phyloP scores from a whole-genome alignment of 306 rosid genomes.

The Sindora glabra region DNA sequence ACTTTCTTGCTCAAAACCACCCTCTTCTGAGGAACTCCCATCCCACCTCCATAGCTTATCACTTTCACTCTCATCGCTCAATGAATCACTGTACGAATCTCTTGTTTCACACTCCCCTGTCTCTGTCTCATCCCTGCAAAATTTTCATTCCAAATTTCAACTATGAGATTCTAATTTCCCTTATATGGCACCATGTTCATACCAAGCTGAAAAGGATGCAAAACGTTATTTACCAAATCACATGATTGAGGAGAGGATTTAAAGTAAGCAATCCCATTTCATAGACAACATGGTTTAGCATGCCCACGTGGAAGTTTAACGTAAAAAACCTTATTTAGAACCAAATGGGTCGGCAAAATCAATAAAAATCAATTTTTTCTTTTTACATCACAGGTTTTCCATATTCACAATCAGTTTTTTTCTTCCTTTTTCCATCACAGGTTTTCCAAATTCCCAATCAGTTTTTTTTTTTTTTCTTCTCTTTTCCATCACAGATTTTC shows the following conservation, averaged over 20 bases:
- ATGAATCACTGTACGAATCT: conserved; percentile 72
- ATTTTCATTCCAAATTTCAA: not conserved
- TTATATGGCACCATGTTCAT: not conserved
- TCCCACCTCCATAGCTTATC: conserved; percentile 88
- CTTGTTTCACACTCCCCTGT: conserved; percentile 69
- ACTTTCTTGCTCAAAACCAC: conserved; percentile 64
- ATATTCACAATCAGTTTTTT: too few species aligned
- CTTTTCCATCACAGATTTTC: too few species aligned
- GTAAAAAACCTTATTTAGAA: not conserved
- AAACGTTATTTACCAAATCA: not conserved
- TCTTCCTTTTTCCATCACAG: too few species aligned
- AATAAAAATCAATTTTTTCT: not conserved
- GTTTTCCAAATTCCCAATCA: too few species aligned
- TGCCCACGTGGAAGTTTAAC: not conserved
- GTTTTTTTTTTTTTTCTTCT: too few species aligned
- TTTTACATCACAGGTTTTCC: too few species aligned
- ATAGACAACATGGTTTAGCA: not conserved
- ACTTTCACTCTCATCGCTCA: conserved; percentile 72
- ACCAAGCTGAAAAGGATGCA: not conserved
- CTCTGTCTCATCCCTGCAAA: conserved; percentile 68
- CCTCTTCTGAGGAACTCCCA: conserved; percentile 78
- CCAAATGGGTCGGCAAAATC: not conserved
- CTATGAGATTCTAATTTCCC: not conserved
- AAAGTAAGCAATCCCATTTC: not conserved
- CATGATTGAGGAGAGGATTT: not conserved